These are phyloP conservation scores for Nakaseomyces sp. DNA, from an alignment of 1,139 yeast species.

Conservation along the genomic window DNA sequence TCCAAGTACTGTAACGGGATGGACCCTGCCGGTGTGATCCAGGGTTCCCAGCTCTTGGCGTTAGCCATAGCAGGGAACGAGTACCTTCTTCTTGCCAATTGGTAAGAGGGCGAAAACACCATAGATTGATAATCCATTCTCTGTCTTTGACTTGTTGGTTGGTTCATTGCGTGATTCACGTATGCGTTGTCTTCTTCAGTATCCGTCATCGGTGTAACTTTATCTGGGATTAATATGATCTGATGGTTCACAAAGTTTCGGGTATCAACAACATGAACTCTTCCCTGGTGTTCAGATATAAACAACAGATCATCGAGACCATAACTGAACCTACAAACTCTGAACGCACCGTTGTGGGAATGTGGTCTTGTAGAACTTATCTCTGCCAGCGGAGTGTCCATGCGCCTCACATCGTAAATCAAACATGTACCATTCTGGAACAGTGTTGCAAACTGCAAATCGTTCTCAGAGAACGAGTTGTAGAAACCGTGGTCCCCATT, in stretches of 20 bases:
- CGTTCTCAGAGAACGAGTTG: constrained; percentile 66
- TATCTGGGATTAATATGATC: constrained; percentile 51
- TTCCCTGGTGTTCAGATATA: constrained; percentile 74
- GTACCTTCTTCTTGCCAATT: constrained; percentile 7
- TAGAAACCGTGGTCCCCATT: constrained; percentile 77
- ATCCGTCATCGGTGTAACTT: constrained; percentile 11
- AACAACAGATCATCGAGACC: constrained; percentile 69
- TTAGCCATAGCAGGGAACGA: constrained; percentile 7
- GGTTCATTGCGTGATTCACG: constrained; percentile 8
- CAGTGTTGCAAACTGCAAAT: constrained; percentile 63
- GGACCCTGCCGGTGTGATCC: constrained; percentile 24
- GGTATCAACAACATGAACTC: constrained; percentile 76
- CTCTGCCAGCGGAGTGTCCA: constrained; percentile 42
- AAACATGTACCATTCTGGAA: constrained; percentile 80
- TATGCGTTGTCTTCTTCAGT: constrained; percentile 1
- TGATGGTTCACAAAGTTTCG: constrained; percentile 67
- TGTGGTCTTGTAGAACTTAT: constrained; percentile 51
- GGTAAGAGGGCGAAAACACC: background rate
- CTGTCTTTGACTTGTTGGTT: constrained; percentile 5
- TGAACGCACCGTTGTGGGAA: constrained; percentile 43
- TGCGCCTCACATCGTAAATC: constrained; percentile 65
- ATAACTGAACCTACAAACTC: constrained; percentile 52
- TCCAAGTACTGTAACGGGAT: constrained; percentile 25
- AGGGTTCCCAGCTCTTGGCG: constrained; percentile 18
- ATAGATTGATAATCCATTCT: constrained; percentile 3